A percentile compares a stretch with the other conserved stretches of the same genome.
Evolutionary conservation across 2,329 filamentous ascomycete species (phyloP).

Genomic region (Nothophoma quercina): DNA sequence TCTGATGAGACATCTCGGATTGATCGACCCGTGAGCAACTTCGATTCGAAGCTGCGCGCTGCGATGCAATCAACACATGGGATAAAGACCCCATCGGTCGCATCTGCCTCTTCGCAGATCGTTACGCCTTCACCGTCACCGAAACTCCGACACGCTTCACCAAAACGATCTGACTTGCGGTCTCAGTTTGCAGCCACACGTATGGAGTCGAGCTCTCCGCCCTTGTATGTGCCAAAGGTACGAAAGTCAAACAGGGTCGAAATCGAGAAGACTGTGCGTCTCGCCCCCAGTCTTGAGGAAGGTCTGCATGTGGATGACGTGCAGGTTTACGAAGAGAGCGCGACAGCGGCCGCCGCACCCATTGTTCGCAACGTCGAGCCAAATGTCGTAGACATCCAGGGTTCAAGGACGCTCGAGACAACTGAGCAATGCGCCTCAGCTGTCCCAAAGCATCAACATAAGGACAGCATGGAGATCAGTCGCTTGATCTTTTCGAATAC

Average conservation of each 20-base stretch:
- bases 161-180: too few relatives aligned
- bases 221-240: neutral
- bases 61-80: neutral
- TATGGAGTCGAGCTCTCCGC: neutral
- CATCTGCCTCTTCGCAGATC: neutral
- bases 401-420: neutral
- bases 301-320: neutral
- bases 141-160: conserved; percentile 11
- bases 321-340: conserved; percentile 5
- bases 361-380: conserved; percentile 3
- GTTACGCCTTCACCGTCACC: neutral
- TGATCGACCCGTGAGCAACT: neutral
- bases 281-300: conserved; percentile 7
- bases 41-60: neutral
- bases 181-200: neutral
- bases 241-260: neutral
- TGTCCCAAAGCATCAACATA: neutral
- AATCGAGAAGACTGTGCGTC: neutral
- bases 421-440: neutral
- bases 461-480: neutral
- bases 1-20: neutral
- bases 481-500: neutral
- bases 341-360: neutral
- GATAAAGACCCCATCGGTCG: neutral
- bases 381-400: conserved; percentile 1